Conservation (phyloP, 768 basidiomycete species). For the Suillus bovinus region DNA sequence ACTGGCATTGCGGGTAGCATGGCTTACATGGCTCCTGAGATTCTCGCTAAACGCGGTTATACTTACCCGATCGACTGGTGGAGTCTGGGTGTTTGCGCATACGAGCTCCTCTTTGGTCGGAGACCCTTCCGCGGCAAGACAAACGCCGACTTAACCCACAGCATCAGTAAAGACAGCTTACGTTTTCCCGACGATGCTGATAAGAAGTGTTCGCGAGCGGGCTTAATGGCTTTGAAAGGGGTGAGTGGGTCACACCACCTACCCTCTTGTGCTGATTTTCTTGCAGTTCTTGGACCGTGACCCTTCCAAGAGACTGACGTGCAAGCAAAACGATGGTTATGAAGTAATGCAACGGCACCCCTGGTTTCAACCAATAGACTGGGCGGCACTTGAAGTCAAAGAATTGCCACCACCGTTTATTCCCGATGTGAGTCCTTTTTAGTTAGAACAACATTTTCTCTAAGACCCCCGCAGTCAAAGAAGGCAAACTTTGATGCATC, state of each 20-base stretch:
- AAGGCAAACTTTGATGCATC: constrained; percentile 99
- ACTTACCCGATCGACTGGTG: constrained; percentile 96
- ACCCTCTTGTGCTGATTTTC: constrained; percentile 12
- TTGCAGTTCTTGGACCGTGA: constrained; percentile 86
- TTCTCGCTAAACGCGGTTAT: constrained; percentile 91
- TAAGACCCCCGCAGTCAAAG: constrained; percentile 69
- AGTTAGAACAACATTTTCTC: not conserved
- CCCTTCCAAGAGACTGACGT: constrained; percentile 75
- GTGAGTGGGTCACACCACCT: constrained; percentile 47
- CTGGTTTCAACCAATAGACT: constrained; percentile 91
- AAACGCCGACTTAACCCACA: constrained; percentile 89
- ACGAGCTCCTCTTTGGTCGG: constrained; percentile 89
- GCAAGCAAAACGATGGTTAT: constrained; percentile 78
- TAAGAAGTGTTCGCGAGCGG: constrained; percentile 71
- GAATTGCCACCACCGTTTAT: constrained; percentile 78
- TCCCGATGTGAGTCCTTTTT: constrained; percentile 64
- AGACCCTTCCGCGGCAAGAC: constrained; percentile 93
- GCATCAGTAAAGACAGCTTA: constrained; percentile 85
- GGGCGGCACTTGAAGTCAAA: constrained; percentile 83
- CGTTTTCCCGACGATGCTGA: constrained; percentile 91
- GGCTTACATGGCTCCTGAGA: constrained; percentile 98
- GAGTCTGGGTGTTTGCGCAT: constrained; percentile 93
- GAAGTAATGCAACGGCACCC: constrained; percentile 76
- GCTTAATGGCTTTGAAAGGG: constrained; percentile 76
- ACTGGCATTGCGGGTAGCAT: constrained; percentile 96